Evolutionary conservation across 257 asterid species (phyloP), one percentile per base, ranked within the genome.

Genomic region (Striga asiatica): DNA sequence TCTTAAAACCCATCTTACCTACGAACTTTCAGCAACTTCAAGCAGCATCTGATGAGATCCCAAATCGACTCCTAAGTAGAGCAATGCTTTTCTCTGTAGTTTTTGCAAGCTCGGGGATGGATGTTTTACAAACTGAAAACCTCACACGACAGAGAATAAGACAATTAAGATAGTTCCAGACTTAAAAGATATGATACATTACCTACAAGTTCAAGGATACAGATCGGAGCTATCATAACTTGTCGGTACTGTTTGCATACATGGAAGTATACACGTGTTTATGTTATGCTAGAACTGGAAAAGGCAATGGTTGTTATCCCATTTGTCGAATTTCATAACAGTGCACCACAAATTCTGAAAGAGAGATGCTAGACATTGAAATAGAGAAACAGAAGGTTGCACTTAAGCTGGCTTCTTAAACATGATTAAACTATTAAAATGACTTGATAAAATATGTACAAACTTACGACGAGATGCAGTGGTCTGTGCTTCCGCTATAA

Each of bases 381-480:
- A 14, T 24, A 45, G 24, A 47, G 23, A 27, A 12, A 13, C 13
- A 55, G 53, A 29, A 54, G 35, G n/a, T 28, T 47, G 60, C 5
- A 17, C 28, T 43, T 37, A 14, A 56, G 50, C 13, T 19, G n/a
- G 14, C 47, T 42, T 12, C 38, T 11, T 9, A 62, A 31, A 17
- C 37, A 45, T 24, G 41, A 56, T 48, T 10, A 21, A 39, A 51
- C 29, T 49, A 34, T 52, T 20, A 4, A 39, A 48, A 12, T 10
- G 27, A 54, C 11, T 35, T 28, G 13, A 14, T 17, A 37, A 27
- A 56, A 51, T 46, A 24, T 21, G 8, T 9, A 62, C 23, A 52
- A 73, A 73, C 95, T 80, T 78, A 88, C 97, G 16, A 18, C 93
- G 88, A 74, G 95, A 68, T 60, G 93, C 76, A 66, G 73, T 56